Evolutionary conservation across 805 yeast genomes (phyloP).

Genomic region (Candida pseudofarinosa): DNA sequence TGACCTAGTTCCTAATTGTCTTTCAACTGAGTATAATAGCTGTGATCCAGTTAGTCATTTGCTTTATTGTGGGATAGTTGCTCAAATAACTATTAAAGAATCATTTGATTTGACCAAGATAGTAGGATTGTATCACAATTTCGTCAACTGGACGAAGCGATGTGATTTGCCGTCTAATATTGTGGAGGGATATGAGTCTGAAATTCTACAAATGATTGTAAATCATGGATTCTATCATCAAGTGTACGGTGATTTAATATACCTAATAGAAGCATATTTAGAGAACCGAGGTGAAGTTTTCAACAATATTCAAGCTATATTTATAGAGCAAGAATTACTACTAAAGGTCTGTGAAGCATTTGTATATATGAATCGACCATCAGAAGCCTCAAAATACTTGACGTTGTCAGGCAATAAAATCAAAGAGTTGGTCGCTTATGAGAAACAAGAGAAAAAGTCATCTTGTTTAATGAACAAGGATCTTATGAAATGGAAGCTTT

Average conservation of each 20-base stretch:
- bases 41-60: not conserved
- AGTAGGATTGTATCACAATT: not conserved
- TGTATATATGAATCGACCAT: conserved; percentile 5
- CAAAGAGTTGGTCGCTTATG: conserved; percentile 4
- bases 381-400: conserved; percentile 14
- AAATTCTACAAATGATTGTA: conserved; percentile 20
- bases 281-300: conserved; percentile 6
- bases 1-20: not conserved
- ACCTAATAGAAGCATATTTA: conserved; percentile 19
- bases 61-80: not conserved
- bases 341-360: conserved; percentile 11
- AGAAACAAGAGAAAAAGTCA: not conserved
- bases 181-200: conserved; percentile 20
- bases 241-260: conserved; percentile 17
- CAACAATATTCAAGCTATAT: not conserved
- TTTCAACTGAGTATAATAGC: not conserved
- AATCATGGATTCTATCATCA: conserved; percentile 23
- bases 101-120: not conserved
- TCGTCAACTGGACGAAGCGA: not conserved
- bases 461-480: conserved; percentile 6
- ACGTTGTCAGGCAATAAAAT: conserved; percentile 11
- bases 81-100: not conserved
- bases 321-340: conserved; percentile 7
- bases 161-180: not conserved
- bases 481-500: conserved; percentile 21